Evolutionary conservation across 2,329 filamentous ascomycete species (phyloP).

Genomic region (Coniochaeta prunicola): DNA sequence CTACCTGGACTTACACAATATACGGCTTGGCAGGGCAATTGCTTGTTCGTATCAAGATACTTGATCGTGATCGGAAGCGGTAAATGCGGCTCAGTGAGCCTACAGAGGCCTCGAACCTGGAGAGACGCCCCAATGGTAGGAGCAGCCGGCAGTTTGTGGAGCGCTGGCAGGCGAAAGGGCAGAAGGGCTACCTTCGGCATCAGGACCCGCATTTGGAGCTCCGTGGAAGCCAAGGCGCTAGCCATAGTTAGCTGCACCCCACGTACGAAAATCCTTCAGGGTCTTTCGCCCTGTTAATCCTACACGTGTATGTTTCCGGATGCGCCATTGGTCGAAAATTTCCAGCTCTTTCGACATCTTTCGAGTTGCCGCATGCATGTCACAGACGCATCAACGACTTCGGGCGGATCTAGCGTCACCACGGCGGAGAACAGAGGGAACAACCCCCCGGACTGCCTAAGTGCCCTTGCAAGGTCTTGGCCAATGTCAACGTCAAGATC

Average conservation of each 20-base stretch:
- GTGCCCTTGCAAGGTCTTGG: background rate
- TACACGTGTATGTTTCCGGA: background rate
- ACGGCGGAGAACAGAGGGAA: too few species aligned
- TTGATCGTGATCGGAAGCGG: background rate
- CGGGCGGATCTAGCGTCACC: background rate
- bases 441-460: too few species aligned
- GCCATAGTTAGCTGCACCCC: background rate
- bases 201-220: background rate
- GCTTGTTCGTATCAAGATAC: too few species aligned
- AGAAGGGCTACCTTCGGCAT: background rate
- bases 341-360: background rate
- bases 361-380: background rate
- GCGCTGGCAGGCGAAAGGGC: too few species aligned
- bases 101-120: background rate
- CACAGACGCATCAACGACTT: background rate
- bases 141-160: background rate
- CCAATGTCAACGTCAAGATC: background rate
- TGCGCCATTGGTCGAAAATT: background rate
- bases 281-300: background rate
- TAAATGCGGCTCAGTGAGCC: background rate
- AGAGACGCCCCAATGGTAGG: background rate
- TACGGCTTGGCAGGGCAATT: too few species aligned
- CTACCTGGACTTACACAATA: too few species aligned
- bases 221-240: background rate
- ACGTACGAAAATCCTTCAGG: background rate